Evolutionary conservation across 306 rosid species (phyloP).

Genomic region (Dryas alaskensis): DNA sequence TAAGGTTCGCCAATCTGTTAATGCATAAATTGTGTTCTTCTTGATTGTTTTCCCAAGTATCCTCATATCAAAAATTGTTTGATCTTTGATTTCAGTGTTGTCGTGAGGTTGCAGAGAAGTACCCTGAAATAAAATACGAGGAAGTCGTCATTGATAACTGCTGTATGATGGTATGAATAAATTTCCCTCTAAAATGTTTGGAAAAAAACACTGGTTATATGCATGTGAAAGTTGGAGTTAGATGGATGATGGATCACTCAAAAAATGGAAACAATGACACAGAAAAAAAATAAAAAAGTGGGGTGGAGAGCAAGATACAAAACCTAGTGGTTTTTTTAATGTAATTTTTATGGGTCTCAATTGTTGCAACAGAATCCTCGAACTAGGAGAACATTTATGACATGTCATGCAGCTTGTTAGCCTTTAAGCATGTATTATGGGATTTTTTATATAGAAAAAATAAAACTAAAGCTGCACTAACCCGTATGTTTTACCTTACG

Average conservation of each 20-base stretch:
- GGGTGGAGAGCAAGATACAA: neutral
- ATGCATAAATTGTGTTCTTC: slow-evolving; percentile 9
- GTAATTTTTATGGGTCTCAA: neutral
- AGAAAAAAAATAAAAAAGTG: neutral
- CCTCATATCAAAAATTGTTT: slow-evolving; percentile 15
- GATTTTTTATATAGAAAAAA: neutral
- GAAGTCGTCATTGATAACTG: slow-evolving; percentile 99
- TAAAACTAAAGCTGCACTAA: neutral
- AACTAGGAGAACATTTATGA: neutral
- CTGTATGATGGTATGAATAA: slow-evolving; percentile 86
- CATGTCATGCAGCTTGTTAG: neutral
- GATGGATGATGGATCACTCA: too few species aligned
- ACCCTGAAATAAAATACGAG: slow-evolving; percentile 90
- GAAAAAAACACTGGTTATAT: neutral
- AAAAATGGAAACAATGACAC: neutral
- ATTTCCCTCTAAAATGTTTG: neutral
- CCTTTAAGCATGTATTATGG: neutral
- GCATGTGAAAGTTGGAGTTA: neutral
- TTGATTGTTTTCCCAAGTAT: slow-evolving; percentile 9
- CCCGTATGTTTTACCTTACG: slow-evolving; percentile 21
- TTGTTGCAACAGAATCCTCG: neutral
- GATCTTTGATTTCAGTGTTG: slow-evolving; percentile 65
- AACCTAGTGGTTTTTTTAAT: neutral
- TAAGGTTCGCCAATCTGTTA: slow-evolving; percentile 30
- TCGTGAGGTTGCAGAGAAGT: slow-evolving; percentile 97